These are phyloP conservation scores for Naegleria gruberi DNA, from an alignment of 208 protist genomes.

Conservation along the genomic window DNA sequence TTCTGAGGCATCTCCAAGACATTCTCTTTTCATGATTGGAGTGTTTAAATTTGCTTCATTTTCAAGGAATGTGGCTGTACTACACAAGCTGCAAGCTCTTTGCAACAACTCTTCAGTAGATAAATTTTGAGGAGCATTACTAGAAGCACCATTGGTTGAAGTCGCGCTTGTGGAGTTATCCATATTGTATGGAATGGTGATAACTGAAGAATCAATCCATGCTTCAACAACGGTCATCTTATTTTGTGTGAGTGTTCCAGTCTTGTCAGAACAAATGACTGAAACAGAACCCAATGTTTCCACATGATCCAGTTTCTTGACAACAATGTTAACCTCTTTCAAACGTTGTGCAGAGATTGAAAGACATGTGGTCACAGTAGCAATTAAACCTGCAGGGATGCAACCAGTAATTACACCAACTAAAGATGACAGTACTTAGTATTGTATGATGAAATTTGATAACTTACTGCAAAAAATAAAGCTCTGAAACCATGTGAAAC, in stretches of 20 bases:
- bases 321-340: constrained; percentile 62
- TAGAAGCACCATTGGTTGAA: neutral
- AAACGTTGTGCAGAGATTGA: constrained; percentile 56
- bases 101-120: too few species aligned
- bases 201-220: neutral
- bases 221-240: constrained; percentile 46
- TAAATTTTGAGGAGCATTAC: too few species aligned
- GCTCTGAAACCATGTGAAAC: too few species aligned
- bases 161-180: neutral
- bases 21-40: neutral
- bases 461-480: too few species aligned
- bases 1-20: neutral
- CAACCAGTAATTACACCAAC: constrained; percentile 66
- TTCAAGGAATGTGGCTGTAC: neutral
- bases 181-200: neutral
- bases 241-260: constrained; percentile 74
- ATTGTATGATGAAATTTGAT: too few species aligned
- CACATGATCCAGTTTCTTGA: constrained; percentile 64
- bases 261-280: constrained; percentile 73
- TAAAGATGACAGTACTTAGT: too few species aligned
- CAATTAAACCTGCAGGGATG: constrained; percentile 68
- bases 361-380: constrained; percentile 63
- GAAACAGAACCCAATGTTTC: constrained; percentile 69
- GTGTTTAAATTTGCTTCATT: too few species aligned
- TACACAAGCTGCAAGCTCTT: neutral